phyloP scores from a whole-genome alignment of 2,329 filamentous ascomycete species.

The Shiraia bambusicola region DNA sequence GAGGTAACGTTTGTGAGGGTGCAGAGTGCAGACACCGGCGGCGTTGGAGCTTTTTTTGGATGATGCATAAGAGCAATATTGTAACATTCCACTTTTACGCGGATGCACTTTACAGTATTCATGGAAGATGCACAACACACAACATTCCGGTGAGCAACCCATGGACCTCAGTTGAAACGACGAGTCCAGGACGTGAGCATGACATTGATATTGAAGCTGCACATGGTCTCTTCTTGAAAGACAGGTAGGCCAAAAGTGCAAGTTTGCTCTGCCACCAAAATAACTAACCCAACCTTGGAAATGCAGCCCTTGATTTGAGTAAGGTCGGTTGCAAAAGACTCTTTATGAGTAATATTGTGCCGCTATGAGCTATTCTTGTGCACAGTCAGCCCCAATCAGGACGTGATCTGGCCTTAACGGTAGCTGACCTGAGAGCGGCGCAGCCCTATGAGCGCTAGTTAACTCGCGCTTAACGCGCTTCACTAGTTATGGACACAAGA shows the following conservation, averaged over 20 bases:
- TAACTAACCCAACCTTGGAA: slow-evolving; percentile 5
- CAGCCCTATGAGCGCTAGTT: slow-evolving; percentile 15
- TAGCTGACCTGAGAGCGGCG: slow-evolving; percentile 16
- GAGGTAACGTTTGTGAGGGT: slow-evolving; percentile 3
- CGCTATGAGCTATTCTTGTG: slow-evolving; percentile 5
- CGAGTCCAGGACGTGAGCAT: too few species aligned
- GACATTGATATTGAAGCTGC: too few species aligned
- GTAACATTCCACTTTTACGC: too few species aligned
- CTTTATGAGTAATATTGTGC: slow-evolving; percentile 1
- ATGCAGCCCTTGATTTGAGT: too few species aligned
- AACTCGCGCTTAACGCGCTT: slow-evolving; percentile 31
- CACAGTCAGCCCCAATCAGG: not conserved
- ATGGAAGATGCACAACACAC: too few species aligned
- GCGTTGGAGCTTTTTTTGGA: too few species aligned
- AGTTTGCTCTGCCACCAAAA: slow-evolving; percentile 12
- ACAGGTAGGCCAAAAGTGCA: not conserved
- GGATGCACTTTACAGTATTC: too few species aligned
- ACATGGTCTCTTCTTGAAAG: too few species aligned
- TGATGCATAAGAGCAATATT: too few species aligned
- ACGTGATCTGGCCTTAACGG: too few species aligned
- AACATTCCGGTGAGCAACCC: too few species aligned
- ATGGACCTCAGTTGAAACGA: too few species aligned
- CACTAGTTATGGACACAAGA: slow-evolving; percentile 17
- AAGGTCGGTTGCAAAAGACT: slow-evolving; percentile 8
- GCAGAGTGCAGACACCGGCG: not conserved